Conservation (phyloP, 768 basidiomycete species). For the Cytidiella melzeri region DNA sequence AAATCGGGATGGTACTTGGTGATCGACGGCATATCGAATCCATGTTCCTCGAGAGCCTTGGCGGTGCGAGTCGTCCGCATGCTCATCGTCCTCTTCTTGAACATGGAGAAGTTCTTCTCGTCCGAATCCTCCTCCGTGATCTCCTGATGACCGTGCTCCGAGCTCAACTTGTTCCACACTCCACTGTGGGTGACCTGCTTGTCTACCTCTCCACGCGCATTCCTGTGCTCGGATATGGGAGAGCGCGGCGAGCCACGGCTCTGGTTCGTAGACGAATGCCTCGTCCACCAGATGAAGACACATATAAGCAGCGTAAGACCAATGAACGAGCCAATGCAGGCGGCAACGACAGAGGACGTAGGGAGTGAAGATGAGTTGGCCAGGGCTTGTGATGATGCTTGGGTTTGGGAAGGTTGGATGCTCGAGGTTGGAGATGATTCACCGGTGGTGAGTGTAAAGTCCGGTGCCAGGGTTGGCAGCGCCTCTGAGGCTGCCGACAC, state of each 20-base stretch:
- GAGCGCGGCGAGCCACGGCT: conserved; percentile 13
- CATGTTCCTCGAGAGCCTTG: conserved; percentile 31
- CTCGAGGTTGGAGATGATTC: conserved; percentile 7
- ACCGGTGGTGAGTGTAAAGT: not conserved
- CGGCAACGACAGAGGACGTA: conserved; percentile 46
- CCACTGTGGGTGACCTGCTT: conserved; percentile 40
- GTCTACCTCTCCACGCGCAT: conserved; percentile 35
- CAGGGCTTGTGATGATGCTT: conserved; percentile 2
- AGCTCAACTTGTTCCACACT: conserved; percentile 52
- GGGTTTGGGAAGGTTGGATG: no score
- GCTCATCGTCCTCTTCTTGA: conserved; percentile 53
- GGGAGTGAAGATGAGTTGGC: conserved; percentile 23
- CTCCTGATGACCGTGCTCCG: conserved; percentile 32
- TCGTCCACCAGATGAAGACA: conserved; percentile 50
- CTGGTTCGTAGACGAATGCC: conserved; percentile 24
- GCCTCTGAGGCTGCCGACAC: not conserved
- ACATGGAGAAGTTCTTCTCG: conserved; percentile 26
- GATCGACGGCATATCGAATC: conserved; percentile 21
- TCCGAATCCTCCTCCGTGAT: conserved; percentile 16
- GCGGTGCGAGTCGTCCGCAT: conserved; percentile 25
- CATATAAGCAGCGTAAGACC: conserved; percentile 46
- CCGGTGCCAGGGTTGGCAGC: conserved; percentile 1
- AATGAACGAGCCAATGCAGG: conserved; percentile 53
- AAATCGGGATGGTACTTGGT: conserved; percentile 50
- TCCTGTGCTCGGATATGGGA: conserved; percentile 17